phyloP scores from a whole-genome alignment of 305 asterid genomes.

The Lippia alba region DNA sequence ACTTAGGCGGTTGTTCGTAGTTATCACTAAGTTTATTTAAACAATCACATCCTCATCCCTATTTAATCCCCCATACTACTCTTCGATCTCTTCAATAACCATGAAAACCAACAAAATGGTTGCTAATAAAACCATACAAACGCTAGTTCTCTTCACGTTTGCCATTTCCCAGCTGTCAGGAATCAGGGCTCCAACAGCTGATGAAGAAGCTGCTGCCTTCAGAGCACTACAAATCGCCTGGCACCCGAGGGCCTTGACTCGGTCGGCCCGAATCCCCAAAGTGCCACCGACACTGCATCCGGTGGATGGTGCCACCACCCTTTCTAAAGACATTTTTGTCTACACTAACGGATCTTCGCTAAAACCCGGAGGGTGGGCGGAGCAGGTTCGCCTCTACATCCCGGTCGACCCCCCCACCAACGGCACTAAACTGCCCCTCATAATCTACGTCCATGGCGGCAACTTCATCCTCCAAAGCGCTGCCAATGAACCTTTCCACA shows the following conservation, averaged over 20 bases:
- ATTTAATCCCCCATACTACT: too few relatives aligned
- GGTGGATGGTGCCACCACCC: conserved; percentile 1
- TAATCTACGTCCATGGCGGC: conserved; percentile 42
- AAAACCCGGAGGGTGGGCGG: too few relatives aligned
- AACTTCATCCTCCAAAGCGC: conserved; percentile 36
- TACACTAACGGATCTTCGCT: not conserved
- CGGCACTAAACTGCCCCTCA: conserved; percentile 32
- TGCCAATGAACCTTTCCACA: conserved; percentile 32
- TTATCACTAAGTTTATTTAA: too few relatives aligned
- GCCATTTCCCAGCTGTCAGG: too few relatives aligned
- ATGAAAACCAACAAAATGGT: too few relatives aligned
- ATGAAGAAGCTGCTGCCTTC: too few relatives aligned
- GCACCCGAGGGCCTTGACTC: conserved; percentile 37
- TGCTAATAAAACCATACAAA: too few relatives aligned
- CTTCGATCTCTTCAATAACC: too few relatives aligned
- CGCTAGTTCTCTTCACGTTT: too few relatives aligned
- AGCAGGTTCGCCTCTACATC: conserved; percentile 13
- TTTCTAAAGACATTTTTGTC: conserved; percentile 29
- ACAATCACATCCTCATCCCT: too few relatives aligned
- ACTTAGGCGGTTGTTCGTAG: too few relatives aligned
- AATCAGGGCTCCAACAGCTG: too few relatives aligned
- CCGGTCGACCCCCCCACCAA: conserved; percentile 5
- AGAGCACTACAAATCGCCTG: conserved; percentile 32
- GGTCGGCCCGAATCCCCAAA: conserved; percentile 37
- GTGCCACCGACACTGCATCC: conserved; percentile 26